Base-by-base conservation (phyloP, 805 yeast genomes). In the Starmerella sirachaensis region DNA sequence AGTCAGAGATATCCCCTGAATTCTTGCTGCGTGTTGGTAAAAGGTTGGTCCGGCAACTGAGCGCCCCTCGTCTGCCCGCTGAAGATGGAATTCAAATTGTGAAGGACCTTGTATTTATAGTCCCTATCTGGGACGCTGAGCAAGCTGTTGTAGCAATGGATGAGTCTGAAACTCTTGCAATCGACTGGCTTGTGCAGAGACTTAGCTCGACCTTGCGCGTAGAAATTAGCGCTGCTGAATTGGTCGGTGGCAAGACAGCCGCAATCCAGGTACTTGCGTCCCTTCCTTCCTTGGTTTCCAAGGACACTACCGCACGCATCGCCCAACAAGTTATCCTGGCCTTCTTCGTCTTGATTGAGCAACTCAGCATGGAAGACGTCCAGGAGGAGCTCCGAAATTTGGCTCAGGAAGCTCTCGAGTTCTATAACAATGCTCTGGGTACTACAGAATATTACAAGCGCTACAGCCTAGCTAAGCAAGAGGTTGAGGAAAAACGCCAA, bases 51-150 rank as follows among this genome's bases (percentile, higher is more conserved):
- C 79, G 86, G 51, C 94, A 83, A 62, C 60, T 88, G 33, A 74
- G 79, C 18, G 94, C 95, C 2, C 91, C 94, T 2, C 58, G 69
- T 6, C 65, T 85, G 19, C 60, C 79, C 4, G 76, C 74, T 35
- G 70, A 67, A 0, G 62, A 84, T 39, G 79, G 81, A 0, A 55
- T 65, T 13, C 79, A 76, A 53, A 65, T 72, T 20, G 74, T 79
- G 17, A 81, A 78, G 55, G 77, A 78, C 43, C 57, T 86, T 44
- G 75, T 78, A 1, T 55, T 64, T 25, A 64, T 83, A 21, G 63
- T 77, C 6, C 66, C 68, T 58, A 59, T 60, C 38, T 85, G 94
- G 94, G 66, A 70, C 20, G 25, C 26, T 9, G 22, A 18, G 26
- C 13, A 36, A 16, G 23, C 14, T 16, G 6, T 17, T 2, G 22